Conservation (phyloP, 208 protist species). For the Acanthamoeba divionensis region DNA sequence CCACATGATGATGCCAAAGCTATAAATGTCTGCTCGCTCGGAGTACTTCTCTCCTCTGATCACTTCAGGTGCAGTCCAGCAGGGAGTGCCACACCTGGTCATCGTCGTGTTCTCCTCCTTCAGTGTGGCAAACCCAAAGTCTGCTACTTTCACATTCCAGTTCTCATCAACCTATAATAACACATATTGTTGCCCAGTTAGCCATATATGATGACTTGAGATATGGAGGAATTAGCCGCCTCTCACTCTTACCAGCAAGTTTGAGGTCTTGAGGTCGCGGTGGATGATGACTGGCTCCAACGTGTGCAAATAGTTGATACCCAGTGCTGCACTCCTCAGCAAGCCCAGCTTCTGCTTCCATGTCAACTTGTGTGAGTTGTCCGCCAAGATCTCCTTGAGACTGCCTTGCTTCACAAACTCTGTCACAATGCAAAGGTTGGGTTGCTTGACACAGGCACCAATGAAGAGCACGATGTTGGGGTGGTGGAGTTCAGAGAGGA, state of each 20-base stretch:
- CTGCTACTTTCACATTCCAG: not conserved
- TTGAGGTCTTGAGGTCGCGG: not conserved
- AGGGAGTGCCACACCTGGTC: no score
- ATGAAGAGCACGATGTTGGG: constrained; percentile 50
- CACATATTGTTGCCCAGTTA: no score
- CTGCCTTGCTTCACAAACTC: not conserved
- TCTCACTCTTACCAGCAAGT: not conserved
- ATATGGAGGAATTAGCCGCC: no score
- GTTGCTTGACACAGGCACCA: not conserved
- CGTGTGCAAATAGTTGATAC: not conserved
- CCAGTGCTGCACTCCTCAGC: not conserved
- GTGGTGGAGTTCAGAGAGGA: constrained; percentile 13
- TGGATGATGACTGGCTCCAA: not conserved
- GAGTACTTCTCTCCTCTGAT: no score
- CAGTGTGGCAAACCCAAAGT: not conserved
- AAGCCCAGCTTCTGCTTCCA: not conserved
- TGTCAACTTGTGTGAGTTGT: no score
- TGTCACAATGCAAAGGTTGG: not conserved
- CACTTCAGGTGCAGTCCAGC: no score
- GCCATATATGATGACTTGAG: no score
- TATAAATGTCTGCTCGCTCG: no score
- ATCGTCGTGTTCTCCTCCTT: no score
- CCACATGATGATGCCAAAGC: no score
- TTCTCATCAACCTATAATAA: no score
- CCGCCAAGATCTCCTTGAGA: not conserved